Percentiles rank a stretch among this genome's conserved stretches.
Evolutionary conservation across 2,329 filamentous ascomycete genomes (phyloP).

Genomic region (Fusarium humuli): DNA sequence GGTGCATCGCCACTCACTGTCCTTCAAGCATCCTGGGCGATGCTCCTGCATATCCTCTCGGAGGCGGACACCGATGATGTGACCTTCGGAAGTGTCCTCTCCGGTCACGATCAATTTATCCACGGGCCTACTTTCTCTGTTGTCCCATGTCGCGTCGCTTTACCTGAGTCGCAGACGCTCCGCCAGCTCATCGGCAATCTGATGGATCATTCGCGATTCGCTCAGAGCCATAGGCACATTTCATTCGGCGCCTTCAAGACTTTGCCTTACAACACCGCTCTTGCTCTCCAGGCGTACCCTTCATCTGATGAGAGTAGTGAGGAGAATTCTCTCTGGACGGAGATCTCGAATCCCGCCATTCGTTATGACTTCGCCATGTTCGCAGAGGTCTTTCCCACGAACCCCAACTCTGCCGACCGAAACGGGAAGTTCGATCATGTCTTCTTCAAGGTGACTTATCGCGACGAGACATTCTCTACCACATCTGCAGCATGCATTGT

Average conservation of each 20-base stretch:
- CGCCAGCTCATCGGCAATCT: neutral
- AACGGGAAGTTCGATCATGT: conserved; percentile 11
- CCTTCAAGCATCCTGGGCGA: conserved; percentile 15
- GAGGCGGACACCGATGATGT: conserved; percentile 24
- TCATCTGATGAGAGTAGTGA: rapidly evolving
- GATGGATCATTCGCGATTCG: neutral
- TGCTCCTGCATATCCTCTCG: conserved; percentile 8
- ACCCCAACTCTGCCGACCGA: neutral
- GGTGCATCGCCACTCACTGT: conserved; percentile 13
- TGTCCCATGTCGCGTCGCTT: conserved; percentile 10
- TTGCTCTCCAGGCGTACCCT: conserved; percentile 19
- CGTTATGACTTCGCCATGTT: conserved; percentile 33
- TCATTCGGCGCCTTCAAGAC: conserved; percentile 26
- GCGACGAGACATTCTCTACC: conserved; percentile 2
- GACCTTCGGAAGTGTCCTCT: conserved; percentile 12
- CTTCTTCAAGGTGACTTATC: conserved; percentile 29
- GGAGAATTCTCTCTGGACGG: neutral
- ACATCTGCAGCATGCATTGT: conserved; percentile 4
- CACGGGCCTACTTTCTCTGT: conserved; percentile 31
- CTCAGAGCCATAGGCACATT: conserved; percentile 5
- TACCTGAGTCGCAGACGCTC: conserved; percentile 7
- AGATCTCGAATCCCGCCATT: conserved; percentile 21
- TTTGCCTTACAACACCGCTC: conserved; percentile 27
- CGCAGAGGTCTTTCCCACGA: conserved; percentile 18
- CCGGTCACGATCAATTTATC: neutral